These are phyloP conservation scores for Tylopilus sp. DNA, from an alignment of 1,284 basidiomycete species.

Conservation along the genomic window DNA sequence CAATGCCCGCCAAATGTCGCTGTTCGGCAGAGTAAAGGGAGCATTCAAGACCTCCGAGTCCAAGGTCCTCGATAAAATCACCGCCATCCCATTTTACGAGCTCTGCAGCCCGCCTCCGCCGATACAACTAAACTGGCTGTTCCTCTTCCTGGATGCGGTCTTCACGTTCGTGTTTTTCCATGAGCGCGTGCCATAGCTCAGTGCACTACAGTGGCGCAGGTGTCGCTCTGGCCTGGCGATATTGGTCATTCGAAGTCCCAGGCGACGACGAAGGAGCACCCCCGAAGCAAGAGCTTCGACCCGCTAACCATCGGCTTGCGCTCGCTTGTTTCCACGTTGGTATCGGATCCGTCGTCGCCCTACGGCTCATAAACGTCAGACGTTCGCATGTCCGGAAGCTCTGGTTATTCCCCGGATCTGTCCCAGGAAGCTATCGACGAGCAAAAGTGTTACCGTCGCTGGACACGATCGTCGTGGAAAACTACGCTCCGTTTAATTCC, in stretches of 20 bases:
- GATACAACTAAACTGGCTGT: slow-evolving; percentile 26
- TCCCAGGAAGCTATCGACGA: slow-evolving; percentile 24
- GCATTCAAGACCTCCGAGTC: slow-evolving; percentile 59
- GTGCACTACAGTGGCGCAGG: slow-evolving; percentile 20
- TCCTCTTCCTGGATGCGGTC: slow-evolving; percentile 64
- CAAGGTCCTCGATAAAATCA: slow-evolving; percentile 23
- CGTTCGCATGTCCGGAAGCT: slow-evolving; percentile 32
- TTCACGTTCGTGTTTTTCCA: slow-evolving; percentile 39
- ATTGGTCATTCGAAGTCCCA: slow-evolving; percentile 28
- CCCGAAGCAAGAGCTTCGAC: slow-evolving; percentile 29
- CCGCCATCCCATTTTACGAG: slow-evolving; percentile 26
- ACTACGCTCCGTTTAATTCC: slow-evolving; percentile 21
- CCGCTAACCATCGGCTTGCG: slow-evolving; percentile 31
- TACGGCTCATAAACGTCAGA: slow-evolving; percentile 28
- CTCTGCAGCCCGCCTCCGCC: slow-evolving; percentile 15
- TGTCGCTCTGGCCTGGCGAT: slow-evolving; percentile 42
- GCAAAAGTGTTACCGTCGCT: slow-evolving; percentile 23
- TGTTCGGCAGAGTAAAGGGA: slow-evolving; percentile 3
- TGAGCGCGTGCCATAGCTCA: not conserved
- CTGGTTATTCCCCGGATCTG: slow-evolving; percentile 31
- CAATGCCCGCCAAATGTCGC: slow-evolving; percentile 17
- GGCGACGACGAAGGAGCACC: slow-evolving; percentile 14
- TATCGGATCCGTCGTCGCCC: slow-evolving; percentile 30
- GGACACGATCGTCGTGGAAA: slow-evolving; percentile 29
- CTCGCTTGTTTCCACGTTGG: slow-evolving; percentile 32